phyloP scores from a whole-genome alignment of 805 yeast genomes.

The Huiozyma naganishii region DNA sequence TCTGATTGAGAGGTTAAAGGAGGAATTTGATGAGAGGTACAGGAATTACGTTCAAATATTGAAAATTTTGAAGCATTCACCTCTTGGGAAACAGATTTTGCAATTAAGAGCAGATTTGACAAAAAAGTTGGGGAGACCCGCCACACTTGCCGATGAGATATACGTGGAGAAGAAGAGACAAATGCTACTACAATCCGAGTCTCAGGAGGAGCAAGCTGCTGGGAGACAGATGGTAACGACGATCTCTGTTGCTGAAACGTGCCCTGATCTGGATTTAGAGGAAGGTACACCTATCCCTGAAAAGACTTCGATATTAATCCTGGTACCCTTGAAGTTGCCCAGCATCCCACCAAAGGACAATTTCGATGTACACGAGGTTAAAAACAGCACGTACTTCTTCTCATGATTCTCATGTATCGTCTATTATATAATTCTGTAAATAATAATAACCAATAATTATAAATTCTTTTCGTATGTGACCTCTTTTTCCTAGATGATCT shows the following conservation, averaged over 20 bases:
- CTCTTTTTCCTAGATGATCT: conserved; percentile 39
- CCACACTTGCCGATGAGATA: conserved; percentile 65
- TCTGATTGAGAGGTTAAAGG: conserved; percentile 55
- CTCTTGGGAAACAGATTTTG: conserved; percentile 39
- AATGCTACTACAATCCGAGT: conserved; percentile 39
- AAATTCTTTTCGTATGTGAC: background rate
- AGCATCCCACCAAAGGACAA: conserved; percentile 70
- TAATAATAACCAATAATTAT: background rate
- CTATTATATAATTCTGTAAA: background rate
- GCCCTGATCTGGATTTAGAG: conserved; percentile 1
- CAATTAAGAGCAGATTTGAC: conserved; percentile 40
- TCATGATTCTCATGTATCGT: conserved; percentile 12
- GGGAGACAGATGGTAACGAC: conserved; percentile 60
- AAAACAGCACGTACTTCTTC: conserved; percentile 74
- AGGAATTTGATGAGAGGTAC: conserved; percentile 77
- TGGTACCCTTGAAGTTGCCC: conserved; percentile 64
- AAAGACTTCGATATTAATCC: conserved; percentile 21
- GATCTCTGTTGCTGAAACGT: conserved; percentile 38
- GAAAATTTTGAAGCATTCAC: conserved; percentile 41
- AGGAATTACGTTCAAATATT: conserved; percentile 55
- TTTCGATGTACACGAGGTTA: conserved; percentile 66
- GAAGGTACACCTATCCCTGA: conserved; percentile 12
- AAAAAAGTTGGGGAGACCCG: conserved; percentile 39
- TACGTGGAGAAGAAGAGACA: conserved; percentile 57
- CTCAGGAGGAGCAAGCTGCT: conserved; percentile 36